Base-by-base conservation (phyloP, 1,139 yeast species). In the Hansenula sp. region DNA sequence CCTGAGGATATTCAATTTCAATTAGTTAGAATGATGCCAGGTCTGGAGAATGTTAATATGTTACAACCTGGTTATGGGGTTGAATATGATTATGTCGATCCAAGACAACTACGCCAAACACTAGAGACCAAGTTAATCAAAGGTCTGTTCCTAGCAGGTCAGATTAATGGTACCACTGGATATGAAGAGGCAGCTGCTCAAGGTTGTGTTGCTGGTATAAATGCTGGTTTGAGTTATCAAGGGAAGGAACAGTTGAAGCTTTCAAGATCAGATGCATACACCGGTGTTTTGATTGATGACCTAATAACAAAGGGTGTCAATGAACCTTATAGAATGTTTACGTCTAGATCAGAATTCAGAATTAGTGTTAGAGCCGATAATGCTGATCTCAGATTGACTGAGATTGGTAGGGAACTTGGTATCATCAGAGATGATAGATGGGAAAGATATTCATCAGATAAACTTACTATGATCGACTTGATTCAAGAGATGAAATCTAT, bases 151-250 rank as follows among this genome's bases (percentile, higher is more conserved):
- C 71, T 94, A 43, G 99, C 99, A 0, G 99, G 99, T 1, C 99
- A 94, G 65, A 94, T 94, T 36, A 94, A 94, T 60, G 99, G 99
- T 37, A 94, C 99, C 1, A 94, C 99, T 0, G 99, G 99, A 0
- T 94, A 94, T 57, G 99, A 94, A 66, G 99, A 94, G 62, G 99
- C 99, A 0, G 96, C 97, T 2, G 84, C 98, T 0, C 99, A 93
- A 60, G 99, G 99, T 1, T 76, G 91, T 46, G 68, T 94, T 41
- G 99, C 99, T 1, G 99, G 99, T 7, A 84, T 91, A 33, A 94
- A 94, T 61, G 98, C 99, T 0, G 70, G 71, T 5, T 44, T 68
- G 12, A 58, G 77, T 0, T 57, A 64, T 18, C 57, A 62, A 41
- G 57, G 62, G 0, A 69, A 69, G 34, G 71, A 69, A 0, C 76